Base-by-base conservation (phyloP, 2,329 filamentous ascomycete species). In the Allantophomopsis lycopodina region DNA sequence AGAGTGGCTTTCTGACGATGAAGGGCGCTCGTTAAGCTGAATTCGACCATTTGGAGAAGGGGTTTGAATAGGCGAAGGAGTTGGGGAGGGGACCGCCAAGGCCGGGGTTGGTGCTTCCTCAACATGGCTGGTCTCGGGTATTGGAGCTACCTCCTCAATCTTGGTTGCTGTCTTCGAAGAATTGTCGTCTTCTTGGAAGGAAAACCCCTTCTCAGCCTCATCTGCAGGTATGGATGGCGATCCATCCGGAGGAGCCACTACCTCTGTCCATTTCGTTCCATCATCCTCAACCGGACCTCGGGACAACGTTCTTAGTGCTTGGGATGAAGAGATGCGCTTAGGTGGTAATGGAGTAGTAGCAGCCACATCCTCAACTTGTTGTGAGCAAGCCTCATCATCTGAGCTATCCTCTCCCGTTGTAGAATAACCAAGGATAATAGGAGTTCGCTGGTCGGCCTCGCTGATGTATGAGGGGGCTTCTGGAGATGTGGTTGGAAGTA, bases 401-500 rank as follows among this genome's bases (percentile, higher is more conserved):
- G 39, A 38, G 18, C 45, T 39, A 23, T 34, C 36, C 34, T 36
- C 33, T 21, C 40, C 30, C 1, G 21, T 42, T n/a, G 33, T 16
- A 8, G 23, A 28, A 17, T 15, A 34, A 5, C 32, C 32, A 32
- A 40, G 39, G 6, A 45, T 43, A 14, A 36, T 33, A 15, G 31
- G 28, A 7, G 12, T 12, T 5, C 13, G n/a, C 13, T 15, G n/a
- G 3, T 48, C 49, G 30, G 43, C 35, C 6, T 35, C 28, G n/a
- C 43, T 28, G 4, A 41, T 34, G 7, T 46, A 39, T 6, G 39
- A 40, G 10, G 45, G 39, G 28, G 40, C 28, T 36, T 73, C 74
- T 16, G 73, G 76, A 18, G 66, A 60, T 35, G 73, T 76, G 15
- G 75, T 72, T 42, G 76, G 58, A 30, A 80, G 71, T 28, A 28